phyloP scores from a whole-genome alignment of 441 rosid genomes.

The Rhodomyrtus psidioides region DNA sequence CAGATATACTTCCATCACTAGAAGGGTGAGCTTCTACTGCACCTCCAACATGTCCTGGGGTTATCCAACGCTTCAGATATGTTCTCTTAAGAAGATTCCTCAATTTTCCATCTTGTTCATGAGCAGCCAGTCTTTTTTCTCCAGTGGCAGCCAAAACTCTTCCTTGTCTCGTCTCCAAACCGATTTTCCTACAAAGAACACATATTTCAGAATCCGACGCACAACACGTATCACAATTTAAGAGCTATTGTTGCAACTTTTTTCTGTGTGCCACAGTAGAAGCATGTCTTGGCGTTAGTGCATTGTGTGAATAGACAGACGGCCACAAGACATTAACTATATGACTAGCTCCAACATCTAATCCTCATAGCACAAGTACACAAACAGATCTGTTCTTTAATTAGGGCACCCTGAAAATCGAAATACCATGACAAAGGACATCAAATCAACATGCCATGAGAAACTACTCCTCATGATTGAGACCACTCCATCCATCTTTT shows the following conservation, averaged over 20 bases:
- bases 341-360: neutral
- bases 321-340: neutral
- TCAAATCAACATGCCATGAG: neutral
- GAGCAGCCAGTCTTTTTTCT: constrained; percentile 20
- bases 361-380: neutral
- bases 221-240: neutral
- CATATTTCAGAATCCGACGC: neutral
- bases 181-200: constrained; percentile 39
- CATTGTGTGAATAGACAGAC: neutral
- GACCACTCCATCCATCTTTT: neutral
- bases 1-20: constrained; percentile 29
- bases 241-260: neutral
- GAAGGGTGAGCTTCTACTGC: constrained; percentile 30
- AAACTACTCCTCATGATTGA: neutral
- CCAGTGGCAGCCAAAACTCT: constrained; percentile 17
- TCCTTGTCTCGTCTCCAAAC: constrained; percentile 31
- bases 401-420: neutral
- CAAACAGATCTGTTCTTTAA: neutral
- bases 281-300: neutral
- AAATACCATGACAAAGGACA: neutral
- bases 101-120: constrained; percentile 66
- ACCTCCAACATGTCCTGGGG: constrained; percentile 35
- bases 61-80: constrained; percentile 76
- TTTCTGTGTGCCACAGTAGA: neutral
- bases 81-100: constrained; percentile 75